Evolutionary conservation across 129 eudicot genomes (phyloP).

Genomic region (Dittrichia graveolens): DNA sequence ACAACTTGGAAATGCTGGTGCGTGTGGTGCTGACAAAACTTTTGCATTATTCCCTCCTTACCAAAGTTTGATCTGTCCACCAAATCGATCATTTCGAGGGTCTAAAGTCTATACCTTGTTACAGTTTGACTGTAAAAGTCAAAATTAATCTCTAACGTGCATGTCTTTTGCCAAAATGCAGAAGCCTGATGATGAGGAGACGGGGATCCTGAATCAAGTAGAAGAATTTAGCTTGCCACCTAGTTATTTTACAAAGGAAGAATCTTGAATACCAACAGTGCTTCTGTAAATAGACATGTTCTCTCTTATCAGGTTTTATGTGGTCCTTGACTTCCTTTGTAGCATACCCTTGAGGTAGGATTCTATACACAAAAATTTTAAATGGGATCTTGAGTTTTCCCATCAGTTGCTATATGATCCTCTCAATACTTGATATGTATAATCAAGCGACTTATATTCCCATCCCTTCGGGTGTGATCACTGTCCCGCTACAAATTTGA

Average conservation of each 20-base stretch:
- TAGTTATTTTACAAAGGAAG: slow-evolving; percentile 73
- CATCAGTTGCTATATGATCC: too few species aligned
- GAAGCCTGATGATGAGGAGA: slow-evolving; percentile 82
- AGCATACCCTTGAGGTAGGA: slow-evolving; percentile 9
- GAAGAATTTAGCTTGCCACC: slow-evolving; percentile 87
- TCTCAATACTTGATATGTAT: too few species aligned
- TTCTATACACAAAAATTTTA: slow-evolving; percentile 17
- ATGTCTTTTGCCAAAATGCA: slow-evolving; percentile 27
- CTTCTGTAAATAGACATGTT: slow-evolving; percentile 24
- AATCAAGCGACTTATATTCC: too few species aligned
- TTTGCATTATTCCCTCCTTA: background rate
- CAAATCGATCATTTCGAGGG: background rate
- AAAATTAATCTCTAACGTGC: background rate
- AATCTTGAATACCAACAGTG: slow-evolving; percentile 44
- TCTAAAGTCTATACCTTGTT: background rate
- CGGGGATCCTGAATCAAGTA: slow-evolving; percentile 66
- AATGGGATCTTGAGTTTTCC: background rate
- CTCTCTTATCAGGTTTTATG: slow-evolving; percentile 19
- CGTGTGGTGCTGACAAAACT: slow-evolving; percentile 14
- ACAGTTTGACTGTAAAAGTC: background rate
- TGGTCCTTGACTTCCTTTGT: slow-evolving; percentile 25
- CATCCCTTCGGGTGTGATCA: too few species aligned
- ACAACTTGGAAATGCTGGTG: slow-evolving; percentile 95
- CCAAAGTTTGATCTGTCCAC: background rate
- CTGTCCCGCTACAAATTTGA: too few species aligned